These are phyloP conservation scores for Cercis canadensis DNA, from an alignment of 306 rosid genomes.

Conservation along the genomic window DNA sequence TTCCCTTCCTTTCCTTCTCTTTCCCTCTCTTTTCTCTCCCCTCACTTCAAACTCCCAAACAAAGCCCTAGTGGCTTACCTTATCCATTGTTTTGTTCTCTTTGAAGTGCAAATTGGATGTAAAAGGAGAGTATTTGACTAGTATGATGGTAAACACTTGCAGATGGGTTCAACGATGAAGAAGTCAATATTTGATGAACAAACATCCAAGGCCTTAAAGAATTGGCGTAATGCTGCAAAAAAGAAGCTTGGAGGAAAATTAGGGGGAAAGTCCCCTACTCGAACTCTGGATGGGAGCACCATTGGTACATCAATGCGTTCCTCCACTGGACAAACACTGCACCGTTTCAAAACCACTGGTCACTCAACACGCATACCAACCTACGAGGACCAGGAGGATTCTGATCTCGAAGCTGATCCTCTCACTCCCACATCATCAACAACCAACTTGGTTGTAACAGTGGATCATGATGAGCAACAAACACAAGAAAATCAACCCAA, in stretches of 20 bases:
- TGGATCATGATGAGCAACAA: constrained; percentile 44
- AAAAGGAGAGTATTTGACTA: neutral
- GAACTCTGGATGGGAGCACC: constrained; percentile 53
- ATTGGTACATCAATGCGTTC: constrained; percentile 39
- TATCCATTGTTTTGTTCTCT: too few species aligned
- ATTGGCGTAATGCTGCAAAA: constrained; percentile 79
- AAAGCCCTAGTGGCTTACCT: too few species aligned
- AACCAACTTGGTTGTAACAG: constrained; percentile 39
- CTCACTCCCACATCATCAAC: constrained; percentile 41
- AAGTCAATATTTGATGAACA: constrained; percentile 83
- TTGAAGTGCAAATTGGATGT: too few species aligned
- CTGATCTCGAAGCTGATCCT: constrained; percentile 51
- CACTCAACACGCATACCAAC: constrained; percentile 56
- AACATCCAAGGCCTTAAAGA: constrained; percentile 77
- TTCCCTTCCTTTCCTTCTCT: too few species aligned
- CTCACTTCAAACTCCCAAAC: too few species aligned
- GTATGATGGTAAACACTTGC: constrained; percentile 30
- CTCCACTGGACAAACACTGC: constrained; percentile 56
- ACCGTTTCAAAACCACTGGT: constrained; percentile 79
- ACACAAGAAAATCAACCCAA: constrained; percentile 35
- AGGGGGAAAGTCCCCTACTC: constrained; percentile 49
- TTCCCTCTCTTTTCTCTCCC: too few species aligned
- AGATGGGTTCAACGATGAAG: constrained; percentile 94
- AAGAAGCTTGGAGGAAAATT: constrained; percentile 53
- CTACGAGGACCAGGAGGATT: constrained; percentile 45